Base-by-base conservation (phyloP, 352 stramenopile genomes). In the Pythium pyrilobum region DNA sequence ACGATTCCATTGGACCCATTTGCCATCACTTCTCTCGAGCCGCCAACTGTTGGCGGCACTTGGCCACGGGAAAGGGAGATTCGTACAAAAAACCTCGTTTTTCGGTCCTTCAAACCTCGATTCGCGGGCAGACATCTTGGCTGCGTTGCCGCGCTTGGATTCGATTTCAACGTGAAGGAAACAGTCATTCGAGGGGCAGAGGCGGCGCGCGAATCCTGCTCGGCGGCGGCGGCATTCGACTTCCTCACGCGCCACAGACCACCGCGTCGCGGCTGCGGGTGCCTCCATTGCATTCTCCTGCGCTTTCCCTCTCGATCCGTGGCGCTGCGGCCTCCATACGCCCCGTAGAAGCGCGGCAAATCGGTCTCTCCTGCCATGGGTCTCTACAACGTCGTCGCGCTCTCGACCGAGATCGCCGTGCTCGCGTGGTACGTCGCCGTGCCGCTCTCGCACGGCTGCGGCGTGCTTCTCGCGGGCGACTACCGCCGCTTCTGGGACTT, bases 341-440 rank as follows among this genome's bases (percentile, higher is more conserved):
- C 45, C 21, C 20, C 9, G 3, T 49, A 42, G 25, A 40, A 29
- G 20, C 32, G 9, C 6, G 23, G 21, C 9, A 36, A 55, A 33
- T 3, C 15, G 13, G 6, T 27, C 32, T 34, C 12, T 43, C 6
- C 21, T 10, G 24, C 16, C 49, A 91, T 91, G 80, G 80, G 80
- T 23, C 42, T 89, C 18, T 82, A 85, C 56, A 87, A 86, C 62
- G 43, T 82, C 32, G 41, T 87, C 20, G 71, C 80, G 46, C 72
- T 88, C 38, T 56, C 67, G 24, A 62, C 69, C 21, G 80, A 91
- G 63, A 49, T 64, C 43, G 68, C 74, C 9, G 72, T 89, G 41
- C 57, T 87, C 13, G 62, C 57, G 31, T 87, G 75, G 72, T 90
- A 89, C 64, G 43, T 71, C 13, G 52, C 74, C 36, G 58, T 62